Evolutionary conservation across 2,329 filamentous ascomycete genomes (phyloP), one percentile per base, ranked within the genome.

Genomic region (Tolypocladium capitatum): DNA sequence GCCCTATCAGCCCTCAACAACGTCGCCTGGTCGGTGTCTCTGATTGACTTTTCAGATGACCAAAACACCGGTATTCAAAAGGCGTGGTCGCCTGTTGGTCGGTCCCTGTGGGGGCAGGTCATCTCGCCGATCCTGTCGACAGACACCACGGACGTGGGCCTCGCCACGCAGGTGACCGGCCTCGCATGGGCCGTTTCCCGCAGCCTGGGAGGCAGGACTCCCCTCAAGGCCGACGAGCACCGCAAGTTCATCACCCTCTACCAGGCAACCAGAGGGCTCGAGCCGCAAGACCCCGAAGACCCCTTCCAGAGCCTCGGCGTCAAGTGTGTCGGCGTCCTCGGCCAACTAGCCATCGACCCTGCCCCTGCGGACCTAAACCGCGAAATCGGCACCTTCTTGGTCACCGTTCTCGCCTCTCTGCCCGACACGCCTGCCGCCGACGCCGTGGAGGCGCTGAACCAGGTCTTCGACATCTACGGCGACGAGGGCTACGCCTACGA

Each of bases 381-480:
- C 41, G 76, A 82, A 49, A 74, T 84, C 47, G 80, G 80, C 43
- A 68, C 75, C 16, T 84, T 84, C 60, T 66, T 85, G 44, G 52
- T 84, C 46, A 76, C 72, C 2, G 60, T 80, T 5, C 63, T 83
- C 31, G 66, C 71, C 31, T 62, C 63, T 10, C 64, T 76, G 18
- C 75, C 78, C 5, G 65, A 72, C 41, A 74, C 73, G 1, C 68
- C 76, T 2, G 63, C 71, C 2, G 80, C 78, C 2, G 77, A 83
- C 42, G 69, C 70, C 5, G 71, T 84, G 31, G 81, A 84, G 63
- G 76, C 78, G 16, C 64, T 84, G 40, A 78, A 84, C 62, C 78
- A 83, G 60, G 52, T 85, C 18, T 82, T 83, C 54, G 81, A 84
- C 54, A 71, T 85, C 8, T 85, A 84, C 62, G 75, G 72, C 27